Base-by-base conservation (phyloP, 1,139 yeast species). In the Yamadazyma blattariae region DNA sequence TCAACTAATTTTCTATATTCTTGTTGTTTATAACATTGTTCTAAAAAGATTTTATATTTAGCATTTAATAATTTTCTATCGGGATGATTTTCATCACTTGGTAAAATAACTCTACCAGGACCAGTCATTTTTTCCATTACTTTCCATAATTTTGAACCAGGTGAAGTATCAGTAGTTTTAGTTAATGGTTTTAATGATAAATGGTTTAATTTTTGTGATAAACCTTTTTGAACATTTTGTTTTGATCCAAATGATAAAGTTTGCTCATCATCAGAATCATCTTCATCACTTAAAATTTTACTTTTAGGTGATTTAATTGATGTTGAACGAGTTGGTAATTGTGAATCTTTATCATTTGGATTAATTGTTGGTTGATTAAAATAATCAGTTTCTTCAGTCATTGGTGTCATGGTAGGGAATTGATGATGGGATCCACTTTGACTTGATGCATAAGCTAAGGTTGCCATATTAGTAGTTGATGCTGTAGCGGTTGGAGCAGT, bases 101-200 rank as follows among this genome's bases (percentile, higher is more conserved):
- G 97, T 43, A 67, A 58, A 31, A 92, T 84, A 14, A 82, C 87
- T 46, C 73, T 74, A 35, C 96, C 97, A 12, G 83, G 78, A 13
- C 95, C 92, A 4, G 96, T 85, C 70, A 89, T 73, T 44, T 74
- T 72, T 47, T 76, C 75, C 98, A 92, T 92, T 28, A 84, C 79
- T 33, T 79, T 76, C 97, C 97, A 92, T 44, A 92, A 67, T 42
- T 67, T 72, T 43, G 76, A 78, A 20, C 83, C 83, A 3, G 75
- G 59, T 23, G 55, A 44, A 27, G 38, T 36, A 42, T 51, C 43
- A 41, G 47, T 34, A 27, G 51, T 38, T 30, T 58, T 48, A 14
- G 63, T 51, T 48, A 67, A 65, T 29, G 74, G 74, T 46, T 67
- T 68, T 44, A 70, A 54, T 36, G 61, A 61, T 49, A 68, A 46